Percentiles rank a stretch among this genome's conserved stretches.
These are phyloP conservation scores for Alternaria triticina DNA, from an alignment of 2,329 filamentous ascomycete species.

Conservation along the genomic window DNA sequence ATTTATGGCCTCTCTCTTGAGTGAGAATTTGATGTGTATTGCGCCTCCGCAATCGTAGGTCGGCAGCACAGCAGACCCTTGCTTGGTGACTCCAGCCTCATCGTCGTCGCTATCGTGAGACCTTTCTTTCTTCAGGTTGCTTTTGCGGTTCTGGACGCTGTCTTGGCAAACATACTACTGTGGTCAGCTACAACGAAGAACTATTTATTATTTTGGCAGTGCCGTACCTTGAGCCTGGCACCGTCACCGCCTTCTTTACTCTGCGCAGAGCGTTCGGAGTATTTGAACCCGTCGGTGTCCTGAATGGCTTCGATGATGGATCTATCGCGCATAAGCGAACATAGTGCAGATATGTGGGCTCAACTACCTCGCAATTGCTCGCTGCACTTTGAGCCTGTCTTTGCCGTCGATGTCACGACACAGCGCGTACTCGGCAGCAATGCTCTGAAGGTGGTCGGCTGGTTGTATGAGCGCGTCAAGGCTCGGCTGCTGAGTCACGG, in stretches of 20 bases:
- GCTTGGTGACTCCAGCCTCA: constrained; percentile 4
- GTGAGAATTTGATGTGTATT: constrained; percentile 45
- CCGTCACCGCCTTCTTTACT: constrained; percentile 41
- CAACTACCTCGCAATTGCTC: constrained; percentile 36
- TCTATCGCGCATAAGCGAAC: constrained; percentile 13
- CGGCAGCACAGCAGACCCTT: constrained; percentile 10
- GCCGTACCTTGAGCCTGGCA: constrained; percentile 27
- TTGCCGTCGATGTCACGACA: constrained; percentile 36
- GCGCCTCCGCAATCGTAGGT: constrained; percentile 45
- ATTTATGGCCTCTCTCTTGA: constrained; percentile 42
- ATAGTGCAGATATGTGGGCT: not conserved
- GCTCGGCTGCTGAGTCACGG: constrained; percentile 33
- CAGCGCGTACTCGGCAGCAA: constrained; percentile 35
- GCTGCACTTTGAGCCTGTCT: constrained; percentile 36
- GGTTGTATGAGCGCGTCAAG: constrained; percentile 36
- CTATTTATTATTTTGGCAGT: not conserved
- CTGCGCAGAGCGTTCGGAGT: constrained; percentile 39
- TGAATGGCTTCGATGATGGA: constrained; percentile 41
- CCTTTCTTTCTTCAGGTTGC: constrained; percentile 30
- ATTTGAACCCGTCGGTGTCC: constrained; percentile 42
- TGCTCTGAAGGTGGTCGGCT: constrained; percentile 35
- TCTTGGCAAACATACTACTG: constrained; percentile 41
- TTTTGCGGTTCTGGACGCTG: constrained; percentile 41
- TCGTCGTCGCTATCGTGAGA: constrained; percentile 16
- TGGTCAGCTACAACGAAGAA: not conserved